These are phyloP conservation scores for Solanum medicagineum DNA, from an alignment of 257 asterid genomes.

Conservation along the genomic window DNA sequence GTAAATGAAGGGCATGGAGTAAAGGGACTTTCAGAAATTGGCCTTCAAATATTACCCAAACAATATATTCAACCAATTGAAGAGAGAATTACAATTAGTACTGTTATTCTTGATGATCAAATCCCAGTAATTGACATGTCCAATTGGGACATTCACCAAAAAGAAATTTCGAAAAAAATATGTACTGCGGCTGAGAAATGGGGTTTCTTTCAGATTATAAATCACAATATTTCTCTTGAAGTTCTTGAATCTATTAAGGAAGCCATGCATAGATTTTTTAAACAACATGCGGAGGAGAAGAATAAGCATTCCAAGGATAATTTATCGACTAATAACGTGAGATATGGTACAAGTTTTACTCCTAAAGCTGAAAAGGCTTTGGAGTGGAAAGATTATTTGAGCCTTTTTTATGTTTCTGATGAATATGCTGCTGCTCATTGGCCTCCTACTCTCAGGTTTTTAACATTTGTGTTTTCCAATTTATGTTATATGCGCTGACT, in stretches of 20 bases:
- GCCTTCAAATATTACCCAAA: constrained; percentile 7
- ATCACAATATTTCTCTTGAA: constrained; percentile 14
- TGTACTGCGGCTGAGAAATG: constrained; percentile 14
- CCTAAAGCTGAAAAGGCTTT: constrained; percentile 21
- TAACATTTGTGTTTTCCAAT: not conserved
- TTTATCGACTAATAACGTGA: constrained; percentile 4
- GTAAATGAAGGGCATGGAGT: constrained; percentile 20
- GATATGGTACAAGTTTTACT: constrained; percentile 20
- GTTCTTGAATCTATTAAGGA: constrained; percentile 13
- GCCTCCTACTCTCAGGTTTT: constrained; percentile 14
- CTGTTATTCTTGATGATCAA: not conserved
- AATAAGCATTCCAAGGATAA: constrained; percentile 9
- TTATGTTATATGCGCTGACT: not conserved
- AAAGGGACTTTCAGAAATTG: constrained; percentile 14
- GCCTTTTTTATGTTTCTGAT: constrained; percentile 14
- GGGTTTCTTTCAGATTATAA: constrained; percentile 22
- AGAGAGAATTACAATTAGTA: constrained; percentile 1
- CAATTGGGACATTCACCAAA: constrained; percentile 1
- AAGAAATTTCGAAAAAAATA: not conserved
- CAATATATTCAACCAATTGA: constrained; percentile 18
- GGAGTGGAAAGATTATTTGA: constrained; percentile 30
- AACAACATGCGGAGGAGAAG: constrained; percentile 6
- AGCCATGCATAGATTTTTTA: constrained; percentile 15
- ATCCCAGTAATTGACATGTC: constrained; percentile 22
- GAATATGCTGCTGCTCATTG: constrained; percentile 13